These are phyloP conservation scores for Flaveria ramosissima DNA, from an alignment of 129 eudicot species.

Conservation along the genomic window DNA sequence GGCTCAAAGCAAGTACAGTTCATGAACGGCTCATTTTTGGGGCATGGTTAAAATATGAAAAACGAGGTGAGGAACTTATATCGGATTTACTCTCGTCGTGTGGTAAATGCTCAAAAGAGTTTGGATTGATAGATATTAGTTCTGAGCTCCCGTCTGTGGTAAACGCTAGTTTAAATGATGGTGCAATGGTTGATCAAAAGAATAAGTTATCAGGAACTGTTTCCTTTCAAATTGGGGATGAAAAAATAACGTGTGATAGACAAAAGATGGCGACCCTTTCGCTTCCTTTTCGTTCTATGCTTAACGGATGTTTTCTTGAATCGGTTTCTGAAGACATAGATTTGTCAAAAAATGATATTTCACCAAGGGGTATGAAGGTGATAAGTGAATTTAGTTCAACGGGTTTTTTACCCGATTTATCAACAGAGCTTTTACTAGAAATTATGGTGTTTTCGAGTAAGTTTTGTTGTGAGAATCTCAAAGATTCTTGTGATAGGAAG, in stretches of 20 bases:
- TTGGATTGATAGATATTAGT: constrained; percentile 66
- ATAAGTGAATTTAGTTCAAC: constrained; percentile 66
- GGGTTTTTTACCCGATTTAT: constrained; percentile 51
- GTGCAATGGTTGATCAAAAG: constrained; percentile 24
- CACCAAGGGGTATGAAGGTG: constrained; percentile 71
- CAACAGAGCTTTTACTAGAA: constrained; percentile 72
- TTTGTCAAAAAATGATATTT: constrained; percentile 77
- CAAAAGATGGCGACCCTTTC: constrained; percentile 80
- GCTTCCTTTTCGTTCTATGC: constrained; percentile 88
- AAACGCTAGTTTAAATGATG: constrained; percentile 31
- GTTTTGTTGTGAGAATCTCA: constrained; percentile 86
- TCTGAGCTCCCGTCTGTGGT: constrained; percentile 56
- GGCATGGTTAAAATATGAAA: constrained; percentile 93
- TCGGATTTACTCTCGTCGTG: constrained; percentile 82
- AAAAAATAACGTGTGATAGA: constrained; percentile 70
- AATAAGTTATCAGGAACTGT: constrained; percentile 44
- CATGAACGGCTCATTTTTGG: constrained; percentile 80
- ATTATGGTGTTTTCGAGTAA: constrained; percentile 84
- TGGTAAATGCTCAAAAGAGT: constrained; percentile 78
- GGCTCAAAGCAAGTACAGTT: constrained; percentile 71
- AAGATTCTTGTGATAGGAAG: constrained; percentile 89
- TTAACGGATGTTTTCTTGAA: constrained; percentile 88
- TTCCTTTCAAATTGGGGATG: constrained; percentile 63
- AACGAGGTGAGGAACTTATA: constrained; percentile 88
- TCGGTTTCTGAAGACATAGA: constrained; percentile 69